Percentiles rank a stretch among this genome's conserved stretches.
phyloP scores from a whole-genome alignment of 441 rosid genomes.

The Gossypium davidsonii region DNA sequence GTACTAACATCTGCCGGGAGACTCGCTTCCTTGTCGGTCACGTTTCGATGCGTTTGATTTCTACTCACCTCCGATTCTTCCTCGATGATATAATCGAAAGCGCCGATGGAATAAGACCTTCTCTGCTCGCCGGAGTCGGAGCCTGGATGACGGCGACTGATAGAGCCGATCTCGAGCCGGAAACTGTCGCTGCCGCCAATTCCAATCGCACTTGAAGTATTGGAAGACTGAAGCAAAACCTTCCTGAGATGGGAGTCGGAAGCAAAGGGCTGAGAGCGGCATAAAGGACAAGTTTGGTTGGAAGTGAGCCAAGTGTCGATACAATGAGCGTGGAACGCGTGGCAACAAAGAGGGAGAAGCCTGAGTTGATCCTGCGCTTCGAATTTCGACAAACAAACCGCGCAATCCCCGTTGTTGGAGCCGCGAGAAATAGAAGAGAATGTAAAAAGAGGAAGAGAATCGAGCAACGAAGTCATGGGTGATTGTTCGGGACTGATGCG shows the following conservation, averaged over 20 bases:
- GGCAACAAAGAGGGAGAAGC: slow-evolving; percentile 77
- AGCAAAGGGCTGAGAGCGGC: slow-evolving; percentile 59
- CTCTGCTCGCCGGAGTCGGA: slow-evolving; percentile 28
- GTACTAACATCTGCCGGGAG: slow-evolving; percentile 45
- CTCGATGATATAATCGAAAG: slow-evolving; percentile 73
- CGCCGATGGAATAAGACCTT: slow-evolving; percentile 69
- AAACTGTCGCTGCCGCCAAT: slow-evolving; percentile 44
- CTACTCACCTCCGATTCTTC: slow-evolving; percentile 52
- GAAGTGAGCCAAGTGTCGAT: slow-evolving; percentile 69
- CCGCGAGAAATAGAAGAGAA: slow-evolving; percentile 63
- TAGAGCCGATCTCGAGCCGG: slow-evolving; percentile 79
- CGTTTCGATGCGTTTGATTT: slow-evolving; percentile 35
- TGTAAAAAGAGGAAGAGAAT: slow-evolving; percentile 73
- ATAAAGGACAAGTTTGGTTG: slow-evolving; percentile 84
- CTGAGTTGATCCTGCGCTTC: slow-evolving; percentile 71
- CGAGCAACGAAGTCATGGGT: slow-evolving; percentile 28
- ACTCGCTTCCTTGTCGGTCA: slow-evolving; percentile 50
- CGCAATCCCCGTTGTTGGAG: slow-evolving; percentile 51
- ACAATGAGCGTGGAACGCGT: slow-evolving; percentile 76
- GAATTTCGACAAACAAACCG: slow-evolving; percentile 74
- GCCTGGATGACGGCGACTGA: slow-evolving; percentile 47
- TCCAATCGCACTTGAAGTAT: slow-evolving; percentile 3
- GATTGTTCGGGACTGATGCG: slow-evolving; percentile 40
- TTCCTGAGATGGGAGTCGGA: slow-evolving; percentile 57
- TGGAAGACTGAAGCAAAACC: slow-evolving; percentile 22